phyloP scores from a whole-genome alignment of 352 stramenopile genomes.

The Phytophthora fragariaefolia region DNA sequence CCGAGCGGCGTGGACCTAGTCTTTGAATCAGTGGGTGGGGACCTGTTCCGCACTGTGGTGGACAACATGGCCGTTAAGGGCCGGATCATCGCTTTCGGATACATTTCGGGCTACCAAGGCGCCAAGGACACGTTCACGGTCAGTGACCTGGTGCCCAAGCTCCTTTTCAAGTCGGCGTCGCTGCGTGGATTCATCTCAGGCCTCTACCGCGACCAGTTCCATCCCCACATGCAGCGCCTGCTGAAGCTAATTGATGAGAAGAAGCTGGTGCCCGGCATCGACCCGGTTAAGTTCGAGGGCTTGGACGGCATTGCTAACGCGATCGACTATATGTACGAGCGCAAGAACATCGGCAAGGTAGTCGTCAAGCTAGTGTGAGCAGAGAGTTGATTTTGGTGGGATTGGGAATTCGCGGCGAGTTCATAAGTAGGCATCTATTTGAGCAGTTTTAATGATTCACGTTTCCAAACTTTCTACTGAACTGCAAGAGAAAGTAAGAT shows the following conservation, averaged over 20 bases:
- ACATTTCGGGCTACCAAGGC: constrained; percentile 2
- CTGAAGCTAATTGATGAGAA: constrained; percentile 25
- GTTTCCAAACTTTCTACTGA: no score
- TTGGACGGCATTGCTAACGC: background rate
- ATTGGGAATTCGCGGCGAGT: no score
- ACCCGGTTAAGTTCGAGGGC: background rate
- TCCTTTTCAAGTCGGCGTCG: constrained; percentile 23
- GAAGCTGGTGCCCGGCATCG: background rate
- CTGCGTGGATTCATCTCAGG: constrained; percentile 46
- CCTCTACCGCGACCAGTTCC: constrained; percentile 41
- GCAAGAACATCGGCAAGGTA: constrained; percentile 7
- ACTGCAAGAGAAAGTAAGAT: no score
- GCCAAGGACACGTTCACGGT: constrained; percentile 3
- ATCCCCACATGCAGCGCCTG: constrained; percentile 42
- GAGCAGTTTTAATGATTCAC: no score
- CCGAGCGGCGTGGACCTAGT: background rate
- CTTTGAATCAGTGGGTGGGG: background rate
- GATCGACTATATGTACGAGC: constrained; percentile 4
- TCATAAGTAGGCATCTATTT: no score
- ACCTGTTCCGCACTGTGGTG: constrained; percentile 5
- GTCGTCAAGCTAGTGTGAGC: constrained; percentile 1
- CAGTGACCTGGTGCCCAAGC: constrained; percentile 4
- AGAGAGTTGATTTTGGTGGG: no score
- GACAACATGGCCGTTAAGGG: constrained; percentile 2
- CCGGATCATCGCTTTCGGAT: background rate